Percentiles rank a stretch among this genome's conserved stretches.
These are phyloP conservation scores for Verticillium albo-atrum DNA, from an alignment of 2,329 filamentous ascomycete genomes.

Conservation along the genomic window DNA sequence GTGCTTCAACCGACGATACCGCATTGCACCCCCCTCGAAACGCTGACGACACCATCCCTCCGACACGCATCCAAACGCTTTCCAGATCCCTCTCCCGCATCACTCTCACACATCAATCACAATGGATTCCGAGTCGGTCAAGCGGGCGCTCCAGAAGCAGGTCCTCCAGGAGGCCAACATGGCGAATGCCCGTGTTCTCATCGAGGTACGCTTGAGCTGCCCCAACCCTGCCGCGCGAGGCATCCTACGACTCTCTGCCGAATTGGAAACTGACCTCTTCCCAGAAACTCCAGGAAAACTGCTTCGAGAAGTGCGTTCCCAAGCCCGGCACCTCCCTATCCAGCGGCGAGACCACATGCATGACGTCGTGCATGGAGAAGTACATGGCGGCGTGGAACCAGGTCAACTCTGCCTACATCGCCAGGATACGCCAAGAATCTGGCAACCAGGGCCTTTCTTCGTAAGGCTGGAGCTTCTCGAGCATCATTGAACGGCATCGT, in stretches of 20 bases:
- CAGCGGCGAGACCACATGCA: slow-evolving; percentile 64
- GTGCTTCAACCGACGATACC: neutral
- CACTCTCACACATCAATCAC: slow-evolving; percentile 14
- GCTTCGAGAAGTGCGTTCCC: slow-evolving; percentile 73
- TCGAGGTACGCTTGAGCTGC: slow-evolving; percentile 50
- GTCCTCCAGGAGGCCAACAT: slow-evolving; percentile 61
- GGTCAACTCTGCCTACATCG: slow-evolving; percentile 65
- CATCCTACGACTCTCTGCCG: neutral
- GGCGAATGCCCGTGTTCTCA: slow-evolving; percentile 64
- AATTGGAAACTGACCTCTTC: neutral
- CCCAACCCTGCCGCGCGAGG: neutral
- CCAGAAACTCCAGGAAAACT: slow-evolving; percentile 76
- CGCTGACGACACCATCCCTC: neutral
- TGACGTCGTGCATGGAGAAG: slow-evolving; percentile 77
- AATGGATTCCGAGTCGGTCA: slow-evolving; percentile 57
- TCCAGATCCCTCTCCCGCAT: neutral
- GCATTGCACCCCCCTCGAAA: neutral
- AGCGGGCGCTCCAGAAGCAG: slow-evolving; percentile 61
- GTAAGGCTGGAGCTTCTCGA: neutral
- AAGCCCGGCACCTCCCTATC: slow-evolving; percentile 65
- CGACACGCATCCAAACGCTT: neutral
- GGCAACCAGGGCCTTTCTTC: slow-evolving; percentile 16
- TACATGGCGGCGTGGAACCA: slow-evolving; percentile 79
- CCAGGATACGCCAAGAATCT: slow-evolving; percentile 56
- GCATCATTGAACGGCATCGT: neutral